Evolutionary conservation across 176 grass and related monocot genomes (phyloP).

Genomic region (Otatea glauca): DNA sequence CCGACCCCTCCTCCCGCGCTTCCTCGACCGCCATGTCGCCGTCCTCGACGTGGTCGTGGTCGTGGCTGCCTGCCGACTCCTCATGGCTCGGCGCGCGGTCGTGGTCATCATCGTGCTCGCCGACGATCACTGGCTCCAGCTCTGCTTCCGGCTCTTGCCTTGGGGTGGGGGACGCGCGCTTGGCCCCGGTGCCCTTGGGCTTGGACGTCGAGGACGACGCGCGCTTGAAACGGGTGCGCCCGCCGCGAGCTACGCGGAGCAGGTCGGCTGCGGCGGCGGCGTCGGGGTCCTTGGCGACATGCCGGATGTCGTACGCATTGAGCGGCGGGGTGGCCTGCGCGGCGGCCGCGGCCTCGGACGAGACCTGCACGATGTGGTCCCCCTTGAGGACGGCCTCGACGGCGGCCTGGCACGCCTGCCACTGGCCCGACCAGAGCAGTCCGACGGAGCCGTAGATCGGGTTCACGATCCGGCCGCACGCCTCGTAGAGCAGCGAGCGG

Average conservation of each 20-base stretch:
- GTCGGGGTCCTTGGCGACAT: constrained; percentile 44
- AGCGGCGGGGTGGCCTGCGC: constrained; percentile 35
- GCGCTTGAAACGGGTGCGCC: constrained; percentile 58
- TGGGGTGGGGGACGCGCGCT: not conserved
- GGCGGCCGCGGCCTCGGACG: constrained; percentile 21
- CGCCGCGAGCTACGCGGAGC: constrained; percentile 37
- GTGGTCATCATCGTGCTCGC: constrained; percentile 17
- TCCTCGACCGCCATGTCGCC: not conserved
- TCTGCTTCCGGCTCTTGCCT: not conserved
- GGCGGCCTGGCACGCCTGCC: constrained; percentile 62
- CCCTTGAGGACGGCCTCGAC: constrained; percentile 78
- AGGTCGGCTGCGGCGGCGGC: constrained; percentile 9
- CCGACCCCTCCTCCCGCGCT: constrained; percentile 16
- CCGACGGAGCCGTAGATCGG: constrained; percentile 70
- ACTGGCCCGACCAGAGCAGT: constrained; percentile 60
- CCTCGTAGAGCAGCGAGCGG: constrained; percentile 63
- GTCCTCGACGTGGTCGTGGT: not conserved
- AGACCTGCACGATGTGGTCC: constrained; percentile 50
- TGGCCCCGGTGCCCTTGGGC: not conserved
- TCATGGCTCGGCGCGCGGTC: constrained; percentile 30
- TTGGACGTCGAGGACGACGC: constrained; percentile 30
- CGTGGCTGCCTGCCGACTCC: constrained; percentile 56
- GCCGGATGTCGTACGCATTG: constrained; percentile 57
- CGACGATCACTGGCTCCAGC: not conserved
- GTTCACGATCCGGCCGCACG: constrained; percentile 68